Evolutionary conservation across 1,284 basidiomycete species (phyloP).

Genomic region (Boletus smithii): DNA sequence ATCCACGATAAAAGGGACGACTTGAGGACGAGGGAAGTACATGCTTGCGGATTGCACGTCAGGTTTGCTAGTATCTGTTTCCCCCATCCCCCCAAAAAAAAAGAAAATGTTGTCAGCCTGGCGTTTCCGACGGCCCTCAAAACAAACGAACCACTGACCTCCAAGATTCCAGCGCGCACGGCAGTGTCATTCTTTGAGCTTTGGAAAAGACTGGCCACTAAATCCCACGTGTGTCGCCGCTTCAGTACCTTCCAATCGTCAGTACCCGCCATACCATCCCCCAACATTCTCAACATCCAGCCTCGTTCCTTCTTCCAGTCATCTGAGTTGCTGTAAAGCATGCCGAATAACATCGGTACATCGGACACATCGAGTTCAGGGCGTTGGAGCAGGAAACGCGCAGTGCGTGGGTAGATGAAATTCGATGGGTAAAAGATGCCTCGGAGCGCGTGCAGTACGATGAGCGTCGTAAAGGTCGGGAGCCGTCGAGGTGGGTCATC

Average conservation of each 20-base stretch:
- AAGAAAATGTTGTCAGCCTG: not conserved
- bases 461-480: conserved; percentile 75
- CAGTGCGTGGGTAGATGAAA: conserved; percentile 53
- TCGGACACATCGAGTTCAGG: conserved; percentile 53
- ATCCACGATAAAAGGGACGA: conserved; percentile 76
- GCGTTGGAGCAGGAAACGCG: conserved; percentile 60
- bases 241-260: conserved; percentile 82
- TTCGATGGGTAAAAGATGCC: conserved; percentile 51
- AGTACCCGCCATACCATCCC: conserved; percentile 71
- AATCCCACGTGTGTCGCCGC: conserved; percentile 83
- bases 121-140: not conserved
- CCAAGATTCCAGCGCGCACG: conserved; percentile 60
- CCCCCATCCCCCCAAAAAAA: not conserved
- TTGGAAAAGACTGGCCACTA: conserved; percentile 79
- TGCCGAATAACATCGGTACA: conserved; percentile 64
- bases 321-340: conserved; percentile 74
- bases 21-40: conserved; percentile 64
- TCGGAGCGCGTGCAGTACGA: conserved; percentile 58
- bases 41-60: conserved; percentile 63
- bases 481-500: conserved; percentile 46
- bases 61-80: conserved; percentile 68
- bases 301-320: conserved; percentile 82
- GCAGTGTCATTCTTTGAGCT: conserved; percentile 51
- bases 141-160: conserved; percentile 43
- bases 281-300: conserved; percentile 76